phyloP scores from a whole-genome alignment of 1,284 basidiomycete species.

The Ceratobasidium sp. region DNA sequence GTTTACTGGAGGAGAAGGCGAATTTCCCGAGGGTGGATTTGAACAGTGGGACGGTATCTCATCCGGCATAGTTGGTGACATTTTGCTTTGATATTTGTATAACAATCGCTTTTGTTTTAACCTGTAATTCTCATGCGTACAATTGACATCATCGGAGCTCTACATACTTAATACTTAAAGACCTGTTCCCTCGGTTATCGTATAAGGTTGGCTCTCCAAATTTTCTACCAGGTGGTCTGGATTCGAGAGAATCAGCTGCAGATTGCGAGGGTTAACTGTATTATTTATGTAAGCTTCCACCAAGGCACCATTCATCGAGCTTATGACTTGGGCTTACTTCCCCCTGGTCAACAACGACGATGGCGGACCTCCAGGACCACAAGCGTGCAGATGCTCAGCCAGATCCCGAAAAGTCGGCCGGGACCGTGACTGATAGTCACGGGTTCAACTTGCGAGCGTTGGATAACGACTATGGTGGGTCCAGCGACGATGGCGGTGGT shows the following conservation, averaged over 20 bases:
- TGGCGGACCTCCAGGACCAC: conserved; percentile 11
- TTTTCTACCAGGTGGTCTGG: background rate
- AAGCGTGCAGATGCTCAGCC: background rate
- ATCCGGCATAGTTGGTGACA: conserved; percentile 1
- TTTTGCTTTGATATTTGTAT: background rate
- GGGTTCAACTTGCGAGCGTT: conserved; percentile 31
- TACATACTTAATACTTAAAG: background rate
- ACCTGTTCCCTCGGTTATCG: conserved; percentile 3
- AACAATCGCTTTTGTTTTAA: background rate
- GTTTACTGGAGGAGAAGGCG: conserved; percentile 75
- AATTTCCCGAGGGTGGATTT: conserved; percentile 71
- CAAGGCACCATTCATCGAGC: background rate
- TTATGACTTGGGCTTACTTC: background rate
- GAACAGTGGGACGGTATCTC: conserved; percentile 36
- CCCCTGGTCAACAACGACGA: conserved; percentile 14
- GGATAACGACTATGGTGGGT: background rate
- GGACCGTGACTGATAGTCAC: conserved; percentile 6
- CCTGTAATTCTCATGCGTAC: conserved; percentile 19
- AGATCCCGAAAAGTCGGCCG: conserved; percentile 23
- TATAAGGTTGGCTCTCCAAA: background rate
- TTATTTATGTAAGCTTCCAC: background rate
- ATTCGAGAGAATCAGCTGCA: background rate
- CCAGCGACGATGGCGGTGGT: background rate
- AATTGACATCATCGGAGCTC: background rate
- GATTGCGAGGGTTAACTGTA: background rate